phyloP scores from a whole-genome alignment of 352 stramenopile species.

The Phytopythium vexans region DNA sequence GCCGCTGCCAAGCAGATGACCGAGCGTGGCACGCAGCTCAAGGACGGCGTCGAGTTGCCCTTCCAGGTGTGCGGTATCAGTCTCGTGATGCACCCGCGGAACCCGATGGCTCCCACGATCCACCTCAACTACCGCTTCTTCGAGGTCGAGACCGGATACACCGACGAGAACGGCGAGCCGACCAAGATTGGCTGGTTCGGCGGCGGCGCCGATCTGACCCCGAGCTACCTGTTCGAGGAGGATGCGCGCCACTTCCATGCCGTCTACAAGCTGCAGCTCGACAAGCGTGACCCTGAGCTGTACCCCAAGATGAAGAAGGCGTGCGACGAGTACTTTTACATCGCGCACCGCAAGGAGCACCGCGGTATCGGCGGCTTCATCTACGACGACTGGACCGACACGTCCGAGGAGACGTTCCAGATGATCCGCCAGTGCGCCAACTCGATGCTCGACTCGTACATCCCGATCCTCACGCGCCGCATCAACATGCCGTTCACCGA shows the following conservation, averaged over 20 bases:
- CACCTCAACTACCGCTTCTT: conserved; percentile 99
- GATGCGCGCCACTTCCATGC: conserved; percentile 97
- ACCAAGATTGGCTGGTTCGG: conserved; percentile 93
- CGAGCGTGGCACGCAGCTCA: conserved; percentile 65
- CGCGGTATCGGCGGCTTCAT: conserved; percentile 98
- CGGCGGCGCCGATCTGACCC: conserved; percentile 96
- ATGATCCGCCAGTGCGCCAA: conserved; percentile 76
- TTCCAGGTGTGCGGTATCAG: conserved; percentile 96
- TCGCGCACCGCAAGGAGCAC: conserved; percentile 94
- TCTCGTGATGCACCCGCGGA: conserved; percentile 96
- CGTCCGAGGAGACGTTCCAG: conserved; percentile 85
- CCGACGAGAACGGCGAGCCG: conserved; percentile 76
- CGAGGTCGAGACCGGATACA: conserved; percentile 87
- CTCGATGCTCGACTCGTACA: conserved; percentile 91
- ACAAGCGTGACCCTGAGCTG: conserved; percentile 91
- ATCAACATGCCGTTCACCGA: conserved; percentile 96
- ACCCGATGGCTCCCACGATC: conserved; percentile 94
- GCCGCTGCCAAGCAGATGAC: conserved; percentile 82
- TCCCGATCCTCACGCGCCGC: conserved; percentile 94
- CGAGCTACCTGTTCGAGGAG: conserved; percentile 95
- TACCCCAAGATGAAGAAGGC: conserved; percentile 97
- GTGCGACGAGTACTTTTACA: conserved; percentile 98
- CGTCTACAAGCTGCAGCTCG: conserved; percentile 92
- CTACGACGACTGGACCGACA: conserved; percentile 97
- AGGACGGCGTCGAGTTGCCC: conserved; percentile 78